These are phyloP conservation scores for Zoysia matrella DNA, from an alignment of 202 grass and related monocot species.

Conservation along the genomic window DNA sequence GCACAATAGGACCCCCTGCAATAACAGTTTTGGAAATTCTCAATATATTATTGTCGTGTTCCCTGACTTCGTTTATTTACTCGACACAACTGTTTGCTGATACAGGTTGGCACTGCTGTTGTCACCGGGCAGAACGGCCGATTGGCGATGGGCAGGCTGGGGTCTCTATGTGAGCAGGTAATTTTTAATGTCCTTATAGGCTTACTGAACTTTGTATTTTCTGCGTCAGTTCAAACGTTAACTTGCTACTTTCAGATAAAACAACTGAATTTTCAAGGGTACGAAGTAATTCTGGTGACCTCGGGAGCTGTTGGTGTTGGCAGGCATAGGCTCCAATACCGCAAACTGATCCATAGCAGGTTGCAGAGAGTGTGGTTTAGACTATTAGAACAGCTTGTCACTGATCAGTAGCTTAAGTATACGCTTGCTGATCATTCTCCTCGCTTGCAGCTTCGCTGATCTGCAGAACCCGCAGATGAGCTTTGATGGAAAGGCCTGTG, in stretches of 20 bases:
- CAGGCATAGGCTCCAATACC: slow-evolving; percentile 83
- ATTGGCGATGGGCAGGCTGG: slow-evolving; percentile 87
- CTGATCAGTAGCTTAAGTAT: not conserved
- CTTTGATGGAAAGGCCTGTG: slow-evolving; percentile 88
- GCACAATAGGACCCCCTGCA: not conserved
- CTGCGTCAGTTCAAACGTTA: not conserved
- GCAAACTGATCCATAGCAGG: slow-evolving; percentile 91
- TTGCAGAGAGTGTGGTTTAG: slow-evolving; percentile 30
- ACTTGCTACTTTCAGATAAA: slow-evolving; percentile 66
- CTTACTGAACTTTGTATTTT: slow-evolving; percentile 6
- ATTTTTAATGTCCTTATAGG: not conserved
- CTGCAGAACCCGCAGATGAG: slow-evolving; percentile 82
- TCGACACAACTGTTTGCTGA: not conserved
- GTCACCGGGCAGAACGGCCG: slow-evolving; percentile 86
- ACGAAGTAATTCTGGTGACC: slow-evolving; percentile 90
- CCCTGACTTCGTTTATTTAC: not conserved
- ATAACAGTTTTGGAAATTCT: not conserved
- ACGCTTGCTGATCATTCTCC: slow-evolving; percentile 21
- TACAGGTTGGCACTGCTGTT: slow-evolving; percentile 91
- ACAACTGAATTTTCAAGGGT: slow-evolving; percentile 81
- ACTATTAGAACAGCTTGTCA: slow-evolving; percentile 4
- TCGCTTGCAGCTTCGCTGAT: slow-evolving; percentile 78
- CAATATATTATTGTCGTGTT: not conserved
- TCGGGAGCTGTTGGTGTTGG: slow-evolving; percentile 95
- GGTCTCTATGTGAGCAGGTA: slow-evolving; percentile 89